phyloP scores from a whole-genome alignment of 495 filamentous ascomycete species.

The Penicillium arizonense region DNA sequence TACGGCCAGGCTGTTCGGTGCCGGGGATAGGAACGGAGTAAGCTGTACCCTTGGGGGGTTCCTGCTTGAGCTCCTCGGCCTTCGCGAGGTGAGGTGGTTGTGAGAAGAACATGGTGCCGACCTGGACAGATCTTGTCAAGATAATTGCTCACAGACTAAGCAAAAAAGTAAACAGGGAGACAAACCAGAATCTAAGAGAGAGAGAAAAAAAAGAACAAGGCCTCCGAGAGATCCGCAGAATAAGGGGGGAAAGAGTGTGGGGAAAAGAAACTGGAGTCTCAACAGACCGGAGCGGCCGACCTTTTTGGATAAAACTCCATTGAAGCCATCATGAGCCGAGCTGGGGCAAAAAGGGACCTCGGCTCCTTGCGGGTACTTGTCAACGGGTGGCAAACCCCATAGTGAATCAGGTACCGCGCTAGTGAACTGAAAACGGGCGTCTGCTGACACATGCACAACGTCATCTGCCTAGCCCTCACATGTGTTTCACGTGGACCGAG shows the following conservation, averaged over 20 bases:
- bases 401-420: constrained; percentile 7
- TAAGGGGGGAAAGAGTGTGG: constrained; percentile 11
- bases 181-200: not conserved
- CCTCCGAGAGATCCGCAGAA: not conserved
- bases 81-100: constrained; percentile 39
- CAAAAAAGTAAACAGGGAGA: not conserved
- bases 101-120: constrained; percentile 41
- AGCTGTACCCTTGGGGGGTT: constrained; percentile 44
- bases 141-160: not conserved
- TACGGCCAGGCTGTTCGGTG: constrained; percentile 69
- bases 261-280: constrained; percentile 15
- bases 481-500: constrained; percentile 15
- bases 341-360: constrained; percentile 3
- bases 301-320: constrained; percentile 16
- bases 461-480: constrained; percentile 14
- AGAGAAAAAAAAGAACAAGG: not conserved
- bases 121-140: not conserved
- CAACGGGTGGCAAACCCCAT: not conserved
- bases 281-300: constrained; percentile 20
- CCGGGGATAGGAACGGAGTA: constrained; percentile 68
- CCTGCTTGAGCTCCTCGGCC: constrained; percentile 39
- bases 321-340: constrained; percentile 6
- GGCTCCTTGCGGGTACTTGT: constrained; percentile 9
- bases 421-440: not conserved
- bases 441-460: constrained; percentile 11